Conservation (phyloP, 2,329 filamentous ascomycete species). For the Fusarium tuaranense region DNA sequence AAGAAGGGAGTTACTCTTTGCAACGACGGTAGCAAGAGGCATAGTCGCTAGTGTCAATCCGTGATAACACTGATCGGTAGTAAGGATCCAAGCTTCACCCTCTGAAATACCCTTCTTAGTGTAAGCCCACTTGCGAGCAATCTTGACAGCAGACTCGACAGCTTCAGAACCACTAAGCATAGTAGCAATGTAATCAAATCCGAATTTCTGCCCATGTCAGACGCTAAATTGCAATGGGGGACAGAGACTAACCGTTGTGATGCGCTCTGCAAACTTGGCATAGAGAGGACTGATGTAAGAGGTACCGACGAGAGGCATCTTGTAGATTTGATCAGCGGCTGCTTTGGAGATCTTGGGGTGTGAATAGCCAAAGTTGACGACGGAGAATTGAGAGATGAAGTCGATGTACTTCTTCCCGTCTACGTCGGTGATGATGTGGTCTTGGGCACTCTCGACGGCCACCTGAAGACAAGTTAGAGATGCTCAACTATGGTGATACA, state of each 20-base stretch:
- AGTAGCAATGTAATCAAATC: slow-evolving; percentile 13
- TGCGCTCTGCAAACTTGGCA: slow-evolving; percentile 17
- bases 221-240: too few species aligned
- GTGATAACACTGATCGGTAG: slow-evolving; percentile 18
- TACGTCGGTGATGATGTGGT: slow-evolving; percentile 17
- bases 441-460: slow-evolving; percentile 5
- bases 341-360: slow-evolving; percentile 16
- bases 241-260: slow-evolving; percentile 3
- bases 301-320: slow-evolving; percentile 10
- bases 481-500: neutral
- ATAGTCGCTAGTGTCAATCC: slow-evolving; percentile 16
- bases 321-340: slow-evolving; percentile 8
- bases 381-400: slow-evolving; percentile 16
- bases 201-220: slow-evolving; percentile 11
- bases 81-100: slow-evolving; percentile 27
- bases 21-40: slow-evolving; percentile 12
- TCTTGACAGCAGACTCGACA: slow-evolving; percentile 34
- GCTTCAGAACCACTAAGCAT: slow-evolving; percentile 22
- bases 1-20: neutral
- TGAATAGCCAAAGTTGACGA: slow-evolving; percentile 22
- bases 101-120: slow-evolving; percentile 29
- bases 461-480: slow-evolving; percentile 6
- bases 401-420: slow-evolving; percentile 27
- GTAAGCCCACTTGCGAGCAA: slow-evolving; percentile 38
- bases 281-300: slow-evolving; percentile 20